These are phyloP conservation scores for Mycena venus DNA, from an alignment of 768 basidiomycete genomes.

Conservation along the genomic window DNA sequence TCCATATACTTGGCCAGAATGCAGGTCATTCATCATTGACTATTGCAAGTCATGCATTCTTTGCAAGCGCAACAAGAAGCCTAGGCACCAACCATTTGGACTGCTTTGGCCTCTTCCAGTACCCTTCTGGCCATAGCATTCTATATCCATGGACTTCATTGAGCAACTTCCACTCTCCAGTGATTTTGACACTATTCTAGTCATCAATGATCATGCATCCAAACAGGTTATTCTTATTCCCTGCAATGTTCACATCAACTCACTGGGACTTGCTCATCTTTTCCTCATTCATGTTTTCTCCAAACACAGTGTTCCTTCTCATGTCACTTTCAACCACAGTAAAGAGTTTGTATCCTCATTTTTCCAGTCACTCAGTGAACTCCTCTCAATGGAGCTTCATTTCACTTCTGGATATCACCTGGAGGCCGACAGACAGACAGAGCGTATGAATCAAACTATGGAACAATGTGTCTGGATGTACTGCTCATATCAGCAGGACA, in stretches of 20 bases:
- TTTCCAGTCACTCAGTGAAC: too few relatives aligned
- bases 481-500: neutral
- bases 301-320: too few relatives aligned
- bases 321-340: too few relatives aligned
- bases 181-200: too few relatives aligned
- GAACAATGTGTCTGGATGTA: neutral
- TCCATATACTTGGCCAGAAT: neutral
- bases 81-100: neutral
- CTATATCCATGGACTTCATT: neutral
- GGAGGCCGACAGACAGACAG: neutral
- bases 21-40: neutral
- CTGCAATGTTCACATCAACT: neutral
- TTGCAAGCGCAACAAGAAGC: too few relatives aligned
- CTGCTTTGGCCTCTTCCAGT: neutral
- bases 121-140: too few relatives aligned
- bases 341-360: too few relatives aligned
- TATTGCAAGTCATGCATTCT: neutral
- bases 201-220: neutral
- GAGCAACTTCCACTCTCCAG: neutral
- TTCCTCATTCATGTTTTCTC: neutral
- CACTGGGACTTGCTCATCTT: neutral
- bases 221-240: neutral
- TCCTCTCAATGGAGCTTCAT: too few relatives aligned
- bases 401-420: neutral
- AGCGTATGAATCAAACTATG: neutral